These are phyloP conservation scores for Herpetospermum pedunculosum DNA, from an alignment of 306 rosid species.

Conservation along the genomic window DNA sequence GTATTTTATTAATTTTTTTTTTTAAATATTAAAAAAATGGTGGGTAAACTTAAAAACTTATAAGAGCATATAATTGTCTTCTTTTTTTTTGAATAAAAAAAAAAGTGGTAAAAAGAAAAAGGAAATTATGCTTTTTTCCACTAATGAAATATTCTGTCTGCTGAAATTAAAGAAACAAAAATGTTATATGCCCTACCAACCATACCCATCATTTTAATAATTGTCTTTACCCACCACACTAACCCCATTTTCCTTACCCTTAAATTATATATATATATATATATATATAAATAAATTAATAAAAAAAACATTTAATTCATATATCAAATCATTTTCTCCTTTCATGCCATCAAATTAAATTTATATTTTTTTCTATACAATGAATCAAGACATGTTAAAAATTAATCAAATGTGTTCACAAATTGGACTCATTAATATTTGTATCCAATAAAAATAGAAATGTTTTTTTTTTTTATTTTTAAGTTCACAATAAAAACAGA, in stretches of 20 bases:
- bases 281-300: background rate
- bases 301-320: background rate
- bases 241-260: background rate
- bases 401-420: background rate
- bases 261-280: background rate
- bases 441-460: background rate
- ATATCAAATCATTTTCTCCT: background rate
- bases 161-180: background rate
- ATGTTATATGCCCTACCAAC: background rate
- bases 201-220: background rate
- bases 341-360: background rate
- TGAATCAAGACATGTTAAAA: background rate
- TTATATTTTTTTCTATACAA: background rate
- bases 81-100: too few relatives aligned
- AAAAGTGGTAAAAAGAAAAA: background rate
- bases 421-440: background rate
- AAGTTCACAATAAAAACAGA: background rate
- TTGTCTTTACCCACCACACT: background rate
- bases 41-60: background rate
- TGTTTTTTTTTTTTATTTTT: too few relatives aligned
- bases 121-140: background rate
- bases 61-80: background rate
- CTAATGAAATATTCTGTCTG: background rate
- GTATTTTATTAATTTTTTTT: too few relatives aligned
- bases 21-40: background rate